These are phyloP conservation scores for Cicer pinnatifidum DNA, from an alignment of 306 rosid species.

Conservation along the genomic window DNA sequence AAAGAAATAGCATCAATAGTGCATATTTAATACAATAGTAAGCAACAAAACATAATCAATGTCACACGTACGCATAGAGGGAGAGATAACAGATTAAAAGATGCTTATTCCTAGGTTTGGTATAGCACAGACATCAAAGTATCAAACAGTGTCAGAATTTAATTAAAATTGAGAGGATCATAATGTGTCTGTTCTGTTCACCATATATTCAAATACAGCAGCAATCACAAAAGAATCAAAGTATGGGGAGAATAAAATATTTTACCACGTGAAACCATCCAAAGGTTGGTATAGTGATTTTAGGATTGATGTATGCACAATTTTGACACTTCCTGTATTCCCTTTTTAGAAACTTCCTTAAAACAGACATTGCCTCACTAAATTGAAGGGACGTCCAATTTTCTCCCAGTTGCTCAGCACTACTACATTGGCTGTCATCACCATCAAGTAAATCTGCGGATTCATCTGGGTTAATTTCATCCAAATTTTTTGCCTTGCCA, in stretches of 20 bases:
- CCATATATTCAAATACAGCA: not conserved
- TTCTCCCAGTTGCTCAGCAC: constrained; percentile 45
- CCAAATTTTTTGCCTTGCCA: constrained; percentile 60
- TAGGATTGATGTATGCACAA: constrained; percentile 57
- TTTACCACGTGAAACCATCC: constrained; percentile 83
- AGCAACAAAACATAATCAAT: not conserved
- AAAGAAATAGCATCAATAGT: not conserved
- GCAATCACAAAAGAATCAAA: not conserved
- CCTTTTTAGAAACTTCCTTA: constrained; percentile 52
- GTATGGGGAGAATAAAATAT: constrained; percentile 34
- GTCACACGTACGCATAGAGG: not conserved
- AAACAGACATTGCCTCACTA: constrained; percentile 66
- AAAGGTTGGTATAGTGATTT: constrained; percentile 69
- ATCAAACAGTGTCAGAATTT: not conserved
- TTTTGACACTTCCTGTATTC: constrained; percentile 49
- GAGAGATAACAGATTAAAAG: not conserved
- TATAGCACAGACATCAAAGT: not conserved
- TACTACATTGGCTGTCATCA: constrained; percentile 36
- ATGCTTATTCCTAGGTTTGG: not conserved
- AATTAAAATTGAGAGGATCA: not conserved
- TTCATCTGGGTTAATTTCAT: constrained; percentile 40
- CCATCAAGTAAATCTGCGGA: constrained; percentile 36
- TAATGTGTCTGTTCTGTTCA: not conserved
- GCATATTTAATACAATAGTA: not conserved
- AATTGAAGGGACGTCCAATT: constrained; percentile 82